Evolutionary conservation across 768 basidiomycete genomes (phyloP).

Genomic region (Kwoniella botswanensis): DNA sequence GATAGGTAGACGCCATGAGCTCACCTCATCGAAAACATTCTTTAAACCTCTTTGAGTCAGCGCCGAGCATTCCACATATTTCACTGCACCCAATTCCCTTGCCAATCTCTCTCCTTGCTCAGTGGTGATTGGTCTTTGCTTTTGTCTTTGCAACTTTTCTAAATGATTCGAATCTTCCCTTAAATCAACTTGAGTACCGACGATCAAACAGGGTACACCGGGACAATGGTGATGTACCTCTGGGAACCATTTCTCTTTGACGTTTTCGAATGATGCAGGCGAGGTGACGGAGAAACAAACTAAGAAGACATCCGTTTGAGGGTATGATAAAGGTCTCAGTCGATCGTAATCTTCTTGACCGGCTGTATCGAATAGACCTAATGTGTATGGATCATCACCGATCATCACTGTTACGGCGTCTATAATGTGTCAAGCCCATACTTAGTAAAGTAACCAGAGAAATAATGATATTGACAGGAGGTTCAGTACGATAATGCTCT

Average conservation of each 20-base stretch:
- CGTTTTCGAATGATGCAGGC: constrained; percentile 99
- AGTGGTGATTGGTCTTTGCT: constrained; percentile 85
- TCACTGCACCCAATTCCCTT: constrained; percentile 96
- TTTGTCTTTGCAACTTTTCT: constrained; percentile 94
- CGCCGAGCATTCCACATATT: constrained; percentile 98
- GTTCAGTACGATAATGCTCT: too few relatives aligned
- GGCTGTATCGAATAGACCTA: constrained; percentile 98
- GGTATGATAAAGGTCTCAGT: constrained; percentile 97
- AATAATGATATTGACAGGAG: not conserved
- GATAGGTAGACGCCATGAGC: constrained; percentile 49
- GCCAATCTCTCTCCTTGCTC: constrained; percentile 94
- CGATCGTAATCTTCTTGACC: constrained; percentile 99
- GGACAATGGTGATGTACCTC: constrained; percentile 99
- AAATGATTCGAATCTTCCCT: constrained; percentile 89
- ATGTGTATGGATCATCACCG: constrained; percentile 97
- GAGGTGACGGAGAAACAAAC: constrained; percentile 99
- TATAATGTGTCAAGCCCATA: constrained; percentile 4
- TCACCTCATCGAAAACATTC: constrained; percentile 99
- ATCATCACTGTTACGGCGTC: constrained; percentile 99
- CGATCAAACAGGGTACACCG: constrained; percentile 97
- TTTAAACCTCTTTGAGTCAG: constrained; percentile 99
- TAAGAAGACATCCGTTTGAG: constrained; percentile 98
- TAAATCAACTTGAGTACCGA: constrained; percentile 97
- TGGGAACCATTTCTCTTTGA: constrained; percentile 99
- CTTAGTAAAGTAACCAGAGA: not conserved